A percentile compares a stretch with the other conserved stretches of the same genome.
These are phyloP conservation scores for Nymphaea colorata DNA, from an alignment of 164 flowering plant species.

Conservation along the genomic window DNA sequence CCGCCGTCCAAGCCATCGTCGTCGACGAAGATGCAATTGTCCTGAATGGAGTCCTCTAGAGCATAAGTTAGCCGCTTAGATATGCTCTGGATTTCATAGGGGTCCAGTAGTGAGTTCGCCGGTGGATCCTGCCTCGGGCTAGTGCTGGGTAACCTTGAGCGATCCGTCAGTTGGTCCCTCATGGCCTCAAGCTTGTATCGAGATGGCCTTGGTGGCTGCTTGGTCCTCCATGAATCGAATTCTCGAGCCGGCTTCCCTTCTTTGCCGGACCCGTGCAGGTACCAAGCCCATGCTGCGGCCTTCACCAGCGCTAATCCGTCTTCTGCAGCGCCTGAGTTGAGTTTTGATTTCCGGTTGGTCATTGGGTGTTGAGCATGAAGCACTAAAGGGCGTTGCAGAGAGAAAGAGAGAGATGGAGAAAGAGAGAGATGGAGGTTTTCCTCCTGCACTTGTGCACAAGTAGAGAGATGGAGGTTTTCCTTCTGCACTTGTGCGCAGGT, in stretches of 20 bases:
- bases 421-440: background rate
- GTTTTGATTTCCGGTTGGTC: slow-evolving; percentile 9
- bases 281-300: slow-evolving; percentile 82
- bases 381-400: background rate
- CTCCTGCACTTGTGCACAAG: background rate
- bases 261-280: slow-evolving; percentile 39
- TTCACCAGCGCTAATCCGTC: slow-evolving; percentile 29
- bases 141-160: background rate
- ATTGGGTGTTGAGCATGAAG: slow-evolving; percentile 3
- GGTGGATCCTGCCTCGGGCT: slow-evolving; percentile 4
- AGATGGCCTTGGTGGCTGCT: slow-evolving; percentile 18
- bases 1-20: background rate
- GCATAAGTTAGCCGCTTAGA: slow-evolving; percentile 23
- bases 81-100: slow-evolving; percentile 36
- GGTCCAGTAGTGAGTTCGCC: slow-evolving; percentile 31
- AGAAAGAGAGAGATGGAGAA: background rate
- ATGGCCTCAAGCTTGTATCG: slow-evolving; percentile 39
- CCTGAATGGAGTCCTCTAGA: slow-evolving; percentile 9
- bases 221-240: slow-evolving; percentile 13
- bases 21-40: too few species aligned
- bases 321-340: background rate
- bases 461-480: background rate
- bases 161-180: background rate
- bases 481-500: too few species aligned
- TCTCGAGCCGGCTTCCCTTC: slow-evolving; percentile 23